Evolutionary conservation across 2,329 filamentous ascomycete species (phyloP).

Genomic region (Exophiala sp.): DNA sequence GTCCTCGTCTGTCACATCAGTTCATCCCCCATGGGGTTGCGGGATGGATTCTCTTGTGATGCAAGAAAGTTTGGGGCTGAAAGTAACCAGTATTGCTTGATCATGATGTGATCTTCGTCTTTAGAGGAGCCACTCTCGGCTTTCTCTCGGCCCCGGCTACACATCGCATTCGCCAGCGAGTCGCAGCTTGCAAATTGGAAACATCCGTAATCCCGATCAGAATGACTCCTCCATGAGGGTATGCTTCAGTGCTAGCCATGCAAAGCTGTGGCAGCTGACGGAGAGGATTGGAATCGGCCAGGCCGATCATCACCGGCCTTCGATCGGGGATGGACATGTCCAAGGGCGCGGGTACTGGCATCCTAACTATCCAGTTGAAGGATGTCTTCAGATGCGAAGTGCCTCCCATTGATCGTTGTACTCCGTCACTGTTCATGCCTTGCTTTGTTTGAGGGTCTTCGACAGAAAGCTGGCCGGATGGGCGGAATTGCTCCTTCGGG

Average conservation of each 20-base stretch:
- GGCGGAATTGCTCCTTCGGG: background rate
- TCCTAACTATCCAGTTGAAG: background rate
- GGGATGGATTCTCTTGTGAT: background rate
- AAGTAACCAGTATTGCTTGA: background rate
- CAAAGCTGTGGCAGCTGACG: too few relatives aligned
- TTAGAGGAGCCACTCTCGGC: background rate
- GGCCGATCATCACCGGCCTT: slow-evolving; percentile 1
- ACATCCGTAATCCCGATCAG: background rate
- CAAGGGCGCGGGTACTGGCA: background rate
- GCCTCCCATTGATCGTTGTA: background rate
- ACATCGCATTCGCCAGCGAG: background rate
- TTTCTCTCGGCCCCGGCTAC: background rate
- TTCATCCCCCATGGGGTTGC: background rate
- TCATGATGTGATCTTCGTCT: background rate
- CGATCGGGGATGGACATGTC: background rate
- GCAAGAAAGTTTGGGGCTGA: background rate
- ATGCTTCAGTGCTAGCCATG: too few relatives aligned
- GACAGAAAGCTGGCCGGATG: background rate
- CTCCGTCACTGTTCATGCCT: background rate
- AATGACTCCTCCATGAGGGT: too few relatives aligned
- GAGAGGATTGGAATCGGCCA: too few relatives aligned
- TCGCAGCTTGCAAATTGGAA: background rate
- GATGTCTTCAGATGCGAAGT: background rate
- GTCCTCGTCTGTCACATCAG: background rate
- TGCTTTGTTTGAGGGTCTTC: background rate